Evolutionary conservation across 352 stramenopile species (phyloP), one percentile per base, ranked within the genome.

Genomic region (Pythium scleroteichum): DNA sequence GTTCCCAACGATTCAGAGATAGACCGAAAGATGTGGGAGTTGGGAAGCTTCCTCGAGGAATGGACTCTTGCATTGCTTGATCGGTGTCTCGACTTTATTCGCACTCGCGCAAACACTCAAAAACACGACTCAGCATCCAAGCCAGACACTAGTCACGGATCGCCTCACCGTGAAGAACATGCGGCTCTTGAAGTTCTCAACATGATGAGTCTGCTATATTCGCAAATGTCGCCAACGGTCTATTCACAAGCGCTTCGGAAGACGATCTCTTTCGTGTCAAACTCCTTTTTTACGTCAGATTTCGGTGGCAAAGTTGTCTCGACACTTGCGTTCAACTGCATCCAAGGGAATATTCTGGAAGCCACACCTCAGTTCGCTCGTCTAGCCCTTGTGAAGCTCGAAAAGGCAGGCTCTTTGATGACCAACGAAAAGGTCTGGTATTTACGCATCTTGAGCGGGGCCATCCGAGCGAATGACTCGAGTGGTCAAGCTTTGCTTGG

Each of bases 401-500:
- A 63, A 22, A 85, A 82, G 54, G 61, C 32, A 3, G 59, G 29
- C 9, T 55, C 47, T 20, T 65, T 88, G 49, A 84, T 81, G 78
- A 44, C 45, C 16, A 90, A 85, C 49, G 80, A 90, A 51, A 88
- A 88, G 61, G 69, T 83, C 6, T 90, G 80, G 80, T 75, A 80
- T 39, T 56, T 92, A 51, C 66, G 64, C 23, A 71, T 90, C 35
- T 64, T 92, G 13, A 68, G 79, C 44, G 82, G 82, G 9, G 59
- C 80, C 23, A 69, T 89, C 26, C 66, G 70, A 20, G 79, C 74
- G 24, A 84, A 73, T 50, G 64, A 71, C 33, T 59, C 67, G 0
- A 52, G 53, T 12, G 49, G 73, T 12, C 55, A 56, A 6, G 46
- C 62, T 5, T 64, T 89, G 16, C 58, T 89, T 23, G 53, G 53